Evolutionary conservation across 2,329 filamentous ascomycete species (phyloP).

Genomic region (Exophiala oligosperma): DNA sequence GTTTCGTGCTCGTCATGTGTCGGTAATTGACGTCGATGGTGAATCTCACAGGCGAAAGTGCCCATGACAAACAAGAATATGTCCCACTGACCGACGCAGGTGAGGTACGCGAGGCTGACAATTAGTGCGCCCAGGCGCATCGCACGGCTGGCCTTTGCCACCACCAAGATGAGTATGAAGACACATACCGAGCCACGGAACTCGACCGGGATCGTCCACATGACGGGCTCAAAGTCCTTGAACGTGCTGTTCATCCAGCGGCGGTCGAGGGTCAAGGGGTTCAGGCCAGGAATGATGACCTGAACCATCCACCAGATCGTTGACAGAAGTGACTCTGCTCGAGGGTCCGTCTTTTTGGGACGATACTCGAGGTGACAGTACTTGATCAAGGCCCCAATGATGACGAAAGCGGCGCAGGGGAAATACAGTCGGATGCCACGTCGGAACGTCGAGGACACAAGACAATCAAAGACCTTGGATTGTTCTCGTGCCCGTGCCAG

Average conservation of each 20-base stretch:
- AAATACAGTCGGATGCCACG: constrained; percentile 35
- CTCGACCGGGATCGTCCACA: constrained; percentile 31
- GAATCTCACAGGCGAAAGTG: too few species aligned
- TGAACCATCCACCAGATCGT: not conserved
- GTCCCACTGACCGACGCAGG: too few species aligned
- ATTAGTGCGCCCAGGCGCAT: not conserved
- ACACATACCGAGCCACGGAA: constrained; percentile 28
- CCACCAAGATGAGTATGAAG: constrained; percentile 1
- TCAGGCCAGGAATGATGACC: not conserved
- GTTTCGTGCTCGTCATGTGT: too few species aligned
- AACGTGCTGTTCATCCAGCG: not conserved
- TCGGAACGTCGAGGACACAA: constrained; percentile 29
- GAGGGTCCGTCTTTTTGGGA: not conserved
- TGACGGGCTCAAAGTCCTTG: constrained; percentile 23
- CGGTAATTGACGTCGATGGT: too few species aligned
- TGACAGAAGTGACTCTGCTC: not conserved
- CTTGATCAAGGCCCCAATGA: constrained; percentile 24
- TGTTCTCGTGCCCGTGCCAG: not conserved
- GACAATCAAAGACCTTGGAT: not conserved
- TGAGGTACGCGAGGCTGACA: not conserved
- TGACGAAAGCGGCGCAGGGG: constrained; percentile 29
- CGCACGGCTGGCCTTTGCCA: not conserved
- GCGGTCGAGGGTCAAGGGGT: not conserved
- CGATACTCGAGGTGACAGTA: not conserved
- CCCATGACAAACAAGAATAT: too few species aligned